These are phyloP conservation scores for Salvia sclarea DNA, from an alignment of 305 asterid species.

Conservation along the genomic window DNA sequence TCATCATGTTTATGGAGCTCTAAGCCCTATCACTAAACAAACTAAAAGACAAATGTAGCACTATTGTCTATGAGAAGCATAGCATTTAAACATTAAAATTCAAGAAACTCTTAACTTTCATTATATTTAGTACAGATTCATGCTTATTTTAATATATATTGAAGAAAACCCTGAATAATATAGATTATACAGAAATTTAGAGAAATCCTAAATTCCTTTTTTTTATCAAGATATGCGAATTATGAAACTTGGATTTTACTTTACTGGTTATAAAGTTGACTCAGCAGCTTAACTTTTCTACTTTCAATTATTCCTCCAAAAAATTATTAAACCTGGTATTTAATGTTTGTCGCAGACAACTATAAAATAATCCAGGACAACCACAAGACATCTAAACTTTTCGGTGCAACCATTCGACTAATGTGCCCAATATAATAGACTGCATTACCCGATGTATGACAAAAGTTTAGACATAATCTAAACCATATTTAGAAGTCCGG, in stretches of 20 bases:
- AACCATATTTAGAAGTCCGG: background rate
- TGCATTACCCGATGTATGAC: background rate
- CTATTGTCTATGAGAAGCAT: background rate
- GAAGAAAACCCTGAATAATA: background rate
- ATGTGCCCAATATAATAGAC: background rate
- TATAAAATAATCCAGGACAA: background rate
- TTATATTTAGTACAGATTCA: constrained; percentile 2
- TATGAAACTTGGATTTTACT: background rate
- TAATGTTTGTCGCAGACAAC: background rate
- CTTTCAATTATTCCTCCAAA: background rate
- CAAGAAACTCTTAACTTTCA: background rate
- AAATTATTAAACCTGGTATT: background rate
- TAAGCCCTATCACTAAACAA: background rate
- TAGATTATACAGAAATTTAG: no score
- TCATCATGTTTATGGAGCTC: background rate
- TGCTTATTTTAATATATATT: background rate
- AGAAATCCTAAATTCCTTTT: no score
- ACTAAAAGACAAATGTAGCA: background rate
- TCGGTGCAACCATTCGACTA: constrained; percentile 12
- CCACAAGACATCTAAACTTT: background rate
- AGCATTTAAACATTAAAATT: background rate
- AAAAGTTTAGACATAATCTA: background rate
- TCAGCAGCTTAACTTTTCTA: background rate
- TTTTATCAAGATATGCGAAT: background rate
- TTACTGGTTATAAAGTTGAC: no score